Evolutionary conservation across 2,329 filamentous ascomycete genomes (phyloP).

Genomic region (Aulographum hederae): DNA sequence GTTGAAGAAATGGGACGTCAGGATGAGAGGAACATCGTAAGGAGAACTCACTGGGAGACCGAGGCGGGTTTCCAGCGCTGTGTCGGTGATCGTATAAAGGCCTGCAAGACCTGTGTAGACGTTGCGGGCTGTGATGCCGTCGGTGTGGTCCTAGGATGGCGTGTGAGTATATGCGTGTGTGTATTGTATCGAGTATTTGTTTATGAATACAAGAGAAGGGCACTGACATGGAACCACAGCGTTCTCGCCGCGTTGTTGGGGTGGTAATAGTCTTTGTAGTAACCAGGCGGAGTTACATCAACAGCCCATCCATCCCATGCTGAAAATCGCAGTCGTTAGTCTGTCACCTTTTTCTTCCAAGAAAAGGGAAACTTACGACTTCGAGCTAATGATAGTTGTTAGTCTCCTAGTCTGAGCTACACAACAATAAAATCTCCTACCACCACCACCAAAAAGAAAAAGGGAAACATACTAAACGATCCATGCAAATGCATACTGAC

Average conservation of each 20-base stretch:
- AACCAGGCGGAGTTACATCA: slow-evolving; percentile 28
- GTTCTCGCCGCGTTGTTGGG: slow-evolving; percentile 35
- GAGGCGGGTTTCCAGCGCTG: slow-evolving; percentile 29
- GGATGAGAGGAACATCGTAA: slow-evolving; percentile 34
- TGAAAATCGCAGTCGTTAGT: too few relatives aligned
- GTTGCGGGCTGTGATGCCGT: slow-evolving; percentile 23
- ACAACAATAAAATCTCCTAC: too few relatives aligned
- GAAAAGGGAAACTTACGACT: too few relatives aligned
- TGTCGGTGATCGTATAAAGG: slow-evolving; percentile 35
- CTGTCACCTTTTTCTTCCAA: too few relatives aligned
- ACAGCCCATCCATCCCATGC: slow-evolving; percentile 39
- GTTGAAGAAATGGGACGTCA: slow-evolving; percentile 34
- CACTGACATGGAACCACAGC: slow-evolving; percentile 31
- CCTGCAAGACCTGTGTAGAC: slow-evolving; percentile 39
- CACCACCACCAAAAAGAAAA: too few relatives aligned
- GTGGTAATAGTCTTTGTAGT: slow-evolving; percentile 46
- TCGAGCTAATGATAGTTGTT: too few relatives aligned
- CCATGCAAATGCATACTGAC: slow-evolving; percentile 37
- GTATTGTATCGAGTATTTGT: too few relatives aligned
- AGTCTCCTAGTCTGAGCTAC: too few relatives aligned
- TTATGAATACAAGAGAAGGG: too few relatives aligned
- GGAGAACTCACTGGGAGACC: slow-evolving; percentile 30
- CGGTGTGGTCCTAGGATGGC: slow-evolving; percentile 20
- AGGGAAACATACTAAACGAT: slow-evolving; percentile 26
- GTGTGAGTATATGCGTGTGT: too few relatives aligned